Conservation (phyloP, 192 early-diverging fungal genomes). For the Backusella circina region DNA sequence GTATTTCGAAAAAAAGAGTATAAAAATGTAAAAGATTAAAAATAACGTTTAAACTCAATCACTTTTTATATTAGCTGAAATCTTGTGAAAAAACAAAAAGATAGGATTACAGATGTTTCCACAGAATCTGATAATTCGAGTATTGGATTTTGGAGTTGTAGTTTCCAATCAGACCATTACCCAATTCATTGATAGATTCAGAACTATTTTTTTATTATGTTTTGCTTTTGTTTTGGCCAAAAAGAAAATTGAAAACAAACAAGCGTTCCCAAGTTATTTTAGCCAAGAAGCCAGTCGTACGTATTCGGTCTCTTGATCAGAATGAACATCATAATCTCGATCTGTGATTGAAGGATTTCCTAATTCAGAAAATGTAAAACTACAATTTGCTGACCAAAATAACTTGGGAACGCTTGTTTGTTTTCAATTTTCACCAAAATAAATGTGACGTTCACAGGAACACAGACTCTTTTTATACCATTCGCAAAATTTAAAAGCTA, state of each 20-base stretch:
- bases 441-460: slow-evolving; percentile 2
- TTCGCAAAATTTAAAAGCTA: not conserved
- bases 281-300: not conserved
- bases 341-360: slow-evolving; percentile 1
- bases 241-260: not conserved
- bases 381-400: not conserved
- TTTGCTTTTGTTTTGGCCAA: not conserved
- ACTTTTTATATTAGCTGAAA: not conserved
- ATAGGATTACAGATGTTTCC: not conserved
- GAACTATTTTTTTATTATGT: not conserved
- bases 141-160: not conserved
- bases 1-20: not conserved
- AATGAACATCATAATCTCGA: not conserved
- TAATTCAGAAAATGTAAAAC: not conserved
- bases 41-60: not conserved
- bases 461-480: not conserved
- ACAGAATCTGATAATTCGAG: slow-evolving; percentile 5
- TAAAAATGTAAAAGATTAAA: not conserved
- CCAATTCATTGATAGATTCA: not conserved
- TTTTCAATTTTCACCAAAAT: no score
- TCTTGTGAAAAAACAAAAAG: not conserved
- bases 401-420: no score
- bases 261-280: not conserved
- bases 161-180: not conserved
- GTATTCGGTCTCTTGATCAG: not conserved